Conservation (phyloP, 371 early-diverging fungal species). For the Lichtheimia corymbifera region DNA sequence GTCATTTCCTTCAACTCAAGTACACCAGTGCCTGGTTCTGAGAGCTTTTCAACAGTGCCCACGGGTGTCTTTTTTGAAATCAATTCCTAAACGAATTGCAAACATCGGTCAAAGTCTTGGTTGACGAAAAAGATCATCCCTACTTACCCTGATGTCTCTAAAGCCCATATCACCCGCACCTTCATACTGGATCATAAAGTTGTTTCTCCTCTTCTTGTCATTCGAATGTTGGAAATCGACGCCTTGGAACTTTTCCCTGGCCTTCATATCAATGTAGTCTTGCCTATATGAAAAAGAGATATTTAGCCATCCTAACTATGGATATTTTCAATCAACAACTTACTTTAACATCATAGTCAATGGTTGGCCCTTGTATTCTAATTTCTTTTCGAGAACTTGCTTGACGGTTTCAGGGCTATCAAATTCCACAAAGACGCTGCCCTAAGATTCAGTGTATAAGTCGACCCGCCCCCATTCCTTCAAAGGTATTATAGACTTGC, state of each 20-base stretch:
- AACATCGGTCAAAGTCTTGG: too few species aligned
- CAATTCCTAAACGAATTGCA: too few species aligned
- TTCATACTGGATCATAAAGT: conserved; percentile 33
- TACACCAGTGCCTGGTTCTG: conserved; percentile 27
- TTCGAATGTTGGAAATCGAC: conserved; percentile 4
- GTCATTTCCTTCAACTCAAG: conserved; percentile 29
- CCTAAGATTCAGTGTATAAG: conserved; percentile 15
- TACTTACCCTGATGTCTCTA: conserved; percentile 32
- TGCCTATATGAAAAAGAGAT: conserved; percentile 10
- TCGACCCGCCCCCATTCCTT: too few species aligned
- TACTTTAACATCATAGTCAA: conserved; percentile 39
- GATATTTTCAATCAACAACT: neutral
- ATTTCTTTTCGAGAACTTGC: conserved; percentile 19
- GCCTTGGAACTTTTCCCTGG: conserved; percentile 32
- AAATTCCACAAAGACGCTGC: conserved; percentile 52
- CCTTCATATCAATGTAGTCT: conserved; percentile 46
- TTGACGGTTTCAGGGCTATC: conserved; percentile 34
- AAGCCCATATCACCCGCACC: conserved; percentile 24
- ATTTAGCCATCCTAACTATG: neutral
- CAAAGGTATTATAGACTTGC: neutral
- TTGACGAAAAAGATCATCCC: neutral
- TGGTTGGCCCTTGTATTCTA: conserved; percentile 16
- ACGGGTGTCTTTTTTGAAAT: too few species aligned
- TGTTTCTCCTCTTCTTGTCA: neutral
- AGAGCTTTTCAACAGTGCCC: too few species aligned